Conservation (phyloP, 169 alveolate genomes). For the Fabrea salina region DNA sequence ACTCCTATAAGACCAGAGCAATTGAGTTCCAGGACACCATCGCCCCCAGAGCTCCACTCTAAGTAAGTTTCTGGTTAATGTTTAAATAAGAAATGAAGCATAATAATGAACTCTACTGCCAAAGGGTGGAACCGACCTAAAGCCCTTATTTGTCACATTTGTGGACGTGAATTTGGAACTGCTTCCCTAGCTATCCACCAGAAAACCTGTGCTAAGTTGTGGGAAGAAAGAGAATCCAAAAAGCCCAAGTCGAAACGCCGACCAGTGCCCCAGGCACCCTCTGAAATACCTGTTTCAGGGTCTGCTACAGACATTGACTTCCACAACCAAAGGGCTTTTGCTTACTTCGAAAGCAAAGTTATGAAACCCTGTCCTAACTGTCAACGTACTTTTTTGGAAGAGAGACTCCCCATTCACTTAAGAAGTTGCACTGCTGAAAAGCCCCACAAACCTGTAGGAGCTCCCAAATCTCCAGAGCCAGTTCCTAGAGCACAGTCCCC, state of each 20-base stretch:
- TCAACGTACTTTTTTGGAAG: conserved; percentile 52
- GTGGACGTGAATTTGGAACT: conserved; percentile 71
- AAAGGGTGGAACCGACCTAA: no score
- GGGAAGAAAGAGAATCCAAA: conserved; percentile 49
- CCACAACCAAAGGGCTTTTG: neutral
- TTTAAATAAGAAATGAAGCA: no score
- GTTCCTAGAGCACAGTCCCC: no score
- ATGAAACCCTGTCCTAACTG: conserved; percentile 50
- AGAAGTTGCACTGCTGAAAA: conserved; percentile 29
- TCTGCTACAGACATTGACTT: neutral
- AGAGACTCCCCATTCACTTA: conserved; percentile 31
- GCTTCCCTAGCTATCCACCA: conserved; percentile 63
- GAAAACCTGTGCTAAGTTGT: conserved; percentile 64
- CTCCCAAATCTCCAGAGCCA: neutral
- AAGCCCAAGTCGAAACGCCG: conserved; percentile 57
- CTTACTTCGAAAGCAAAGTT: neutral
- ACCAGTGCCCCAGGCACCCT: conserved; percentile 53
- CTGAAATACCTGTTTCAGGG: neutral
- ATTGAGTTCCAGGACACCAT: conserved; percentile 7
- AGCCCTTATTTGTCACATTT: conserved; percentile 57
- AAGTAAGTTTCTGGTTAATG: no score
- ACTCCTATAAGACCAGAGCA: neutral
- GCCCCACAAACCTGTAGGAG: conserved; percentile 12
- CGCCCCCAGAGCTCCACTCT: no score
- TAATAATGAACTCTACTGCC: no score